Evolutionary conservation across 148 eudicot species (phyloP), one percentile per base, ranked within the genome.

Genomic region (Rhododendron henanense): DNA sequence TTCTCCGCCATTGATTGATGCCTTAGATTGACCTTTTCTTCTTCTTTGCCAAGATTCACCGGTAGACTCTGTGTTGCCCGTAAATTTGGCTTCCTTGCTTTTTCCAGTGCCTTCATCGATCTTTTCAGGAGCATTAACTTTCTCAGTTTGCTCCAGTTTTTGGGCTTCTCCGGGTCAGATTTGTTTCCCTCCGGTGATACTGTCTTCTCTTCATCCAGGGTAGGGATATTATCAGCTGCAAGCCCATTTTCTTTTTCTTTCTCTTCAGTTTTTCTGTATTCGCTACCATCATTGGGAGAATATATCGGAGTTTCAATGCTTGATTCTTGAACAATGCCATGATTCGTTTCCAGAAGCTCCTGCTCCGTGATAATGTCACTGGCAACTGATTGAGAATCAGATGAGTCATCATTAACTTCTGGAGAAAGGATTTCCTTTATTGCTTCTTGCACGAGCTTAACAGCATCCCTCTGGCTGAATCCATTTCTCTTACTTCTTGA

Each of bases 21-120:
- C 90, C 85, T 88, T 81, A 91, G 87, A 44, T 90, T 89, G 76
- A 85, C 85, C 53, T 83, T 91, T 73, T 91, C 91, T 82, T 78
- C 92, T 79, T 90, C 89, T 35, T 84, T 74, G 69, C 63, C 86
- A 57, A 84, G 25, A 37, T 84, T 74, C 79, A 67, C 65, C 21
- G 88, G 83, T 23, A 84, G 75, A 63, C 75, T 73, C 47, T 67
- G 87, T 45, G 88, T 87, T 23, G 84, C 86, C 77, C 28, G 53
- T 71, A 85, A 83, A 37, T 88, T 93, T 35, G 88, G 86, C 69
- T 88, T 87, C 87, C 95, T 89, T 83, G 91, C 92, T 81, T 90
- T 92, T 82, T 95, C 92, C 86, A 96, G 88, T 65, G 96, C 99
- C 87, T 90, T 92, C 88, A 96, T 90, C 65, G 95, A 93, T 85